Base-by-base conservation (phyloP, 345 rosid genomes). In the Syzygium aqueum region DNA sequence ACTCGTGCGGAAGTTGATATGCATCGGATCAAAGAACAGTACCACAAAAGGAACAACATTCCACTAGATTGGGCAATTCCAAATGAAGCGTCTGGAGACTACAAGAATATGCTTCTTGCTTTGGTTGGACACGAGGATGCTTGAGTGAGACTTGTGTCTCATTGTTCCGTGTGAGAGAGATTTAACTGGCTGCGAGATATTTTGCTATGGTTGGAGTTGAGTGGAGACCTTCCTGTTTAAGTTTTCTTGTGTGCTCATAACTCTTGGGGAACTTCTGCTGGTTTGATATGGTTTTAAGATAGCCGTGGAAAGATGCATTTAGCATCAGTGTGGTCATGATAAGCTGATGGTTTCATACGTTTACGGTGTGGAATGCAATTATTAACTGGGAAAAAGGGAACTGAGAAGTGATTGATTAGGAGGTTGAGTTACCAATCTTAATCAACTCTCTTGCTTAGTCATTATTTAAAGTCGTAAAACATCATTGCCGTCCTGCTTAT, bases 1-100 rank as follows among this genome's bases (percentile, higher is more conserved):
- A 95, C 98, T 15, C 91, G 98, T 87, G 97, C 97, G 27, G 98
- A 97, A 89, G 93, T 94, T 49, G 97, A 97, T 91, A 92, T 97
- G 98, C 92, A 91, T 87, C 91, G 91, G 13, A 97, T 96, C 85
- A 95, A 97, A 91, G 98, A 95, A 89, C 95, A 93, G 85, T 97
- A 94, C 88, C 94, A 91, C 51, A 93, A 93, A 84, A 91, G 98
- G 65, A 97, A 94, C 92, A 96, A 94, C 21, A 90, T 96, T 84
- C 87, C 96, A 85, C 93, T 96, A 43, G 99, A 93, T n/a, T 91
- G 89, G 22, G 98, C 97, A 23, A 92, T 97, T 86, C 90, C 93
- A 5, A 92, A 91, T 50, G 99, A 96, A 73, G 92, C 98, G 87
- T 91, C 94, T 37, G 99, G 99, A 40, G 96, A 97, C 89, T 95